These are phyloP conservation scores for Neotropicomus parvogracilis DNA, from an alignment of 1,284 basidiomycete genomes.

Conservation along the genomic window DNA sequence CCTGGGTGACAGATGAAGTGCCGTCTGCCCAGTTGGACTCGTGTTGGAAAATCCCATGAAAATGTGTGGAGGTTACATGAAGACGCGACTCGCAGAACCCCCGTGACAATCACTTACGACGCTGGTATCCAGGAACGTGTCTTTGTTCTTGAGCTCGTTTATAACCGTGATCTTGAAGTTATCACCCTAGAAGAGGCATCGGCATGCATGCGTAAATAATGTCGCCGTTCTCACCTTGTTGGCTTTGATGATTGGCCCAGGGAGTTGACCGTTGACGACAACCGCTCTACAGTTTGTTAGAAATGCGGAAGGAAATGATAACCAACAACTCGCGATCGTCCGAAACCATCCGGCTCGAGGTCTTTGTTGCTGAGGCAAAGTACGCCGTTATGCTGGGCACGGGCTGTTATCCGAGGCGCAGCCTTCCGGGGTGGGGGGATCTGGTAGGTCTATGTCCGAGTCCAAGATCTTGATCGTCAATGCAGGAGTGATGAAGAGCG, in stretches of 20 bases:
- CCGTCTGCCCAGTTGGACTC: slow-evolving; percentile 35
- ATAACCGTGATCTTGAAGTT: neutral
- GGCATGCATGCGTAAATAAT: neutral
- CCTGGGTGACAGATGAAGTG: slow-evolving; percentile 33
- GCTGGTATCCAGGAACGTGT: neutral
- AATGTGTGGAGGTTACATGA: slow-evolving; percentile 18
- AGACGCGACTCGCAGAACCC: neutral
- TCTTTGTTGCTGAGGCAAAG: neutral
- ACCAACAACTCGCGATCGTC: neutral
- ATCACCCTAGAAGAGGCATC: neutral
- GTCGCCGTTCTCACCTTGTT: neutral
- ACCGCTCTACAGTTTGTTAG: neutral
- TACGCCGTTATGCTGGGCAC: too few relatives aligned
- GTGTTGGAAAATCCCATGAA: slow-evolving; percentile 32
- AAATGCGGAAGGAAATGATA: neutral
- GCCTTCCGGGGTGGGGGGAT: neutral
- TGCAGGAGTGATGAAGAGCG: neutral
- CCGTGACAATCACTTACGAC: neutral
- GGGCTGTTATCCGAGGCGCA: too few relatives aligned
- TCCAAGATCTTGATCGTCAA: neutral
- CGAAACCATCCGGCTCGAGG: neutral
- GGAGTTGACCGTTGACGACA: neutral
- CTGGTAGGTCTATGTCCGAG: neutral
- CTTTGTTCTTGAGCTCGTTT: neutral
- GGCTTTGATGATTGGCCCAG: neutral